These are phyloP conservation scores for Aspergillus asperescens DNA, from an alignment of 495 filamentous ascomycete genomes.

Conservation along the genomic window DNA sequence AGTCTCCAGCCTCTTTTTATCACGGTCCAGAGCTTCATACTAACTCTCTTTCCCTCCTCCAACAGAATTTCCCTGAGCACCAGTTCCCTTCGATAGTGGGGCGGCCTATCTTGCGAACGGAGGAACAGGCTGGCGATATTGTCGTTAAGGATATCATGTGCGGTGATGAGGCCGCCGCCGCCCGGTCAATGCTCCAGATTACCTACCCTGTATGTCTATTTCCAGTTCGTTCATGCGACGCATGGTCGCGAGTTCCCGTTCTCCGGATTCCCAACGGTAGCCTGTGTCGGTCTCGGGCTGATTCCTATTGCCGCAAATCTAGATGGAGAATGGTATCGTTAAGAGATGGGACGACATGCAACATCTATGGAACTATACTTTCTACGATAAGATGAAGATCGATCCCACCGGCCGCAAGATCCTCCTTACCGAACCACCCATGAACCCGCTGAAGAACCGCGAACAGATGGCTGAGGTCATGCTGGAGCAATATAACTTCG, in stretches of 20 bases:
- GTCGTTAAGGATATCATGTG: conserved; percentile 99
- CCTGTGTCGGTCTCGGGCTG: conserved; percentile 16
- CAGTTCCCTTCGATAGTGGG: conserved; percentile 98
- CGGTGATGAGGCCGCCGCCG: conserved; percentile 94
- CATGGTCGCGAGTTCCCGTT: conserved; percentile 18
- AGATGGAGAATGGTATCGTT: conserved; percentile 99
- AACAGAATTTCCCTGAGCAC: conserved; percentile 93
- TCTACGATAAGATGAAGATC: conserved; percentile 91
- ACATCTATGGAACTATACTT: conserved; percentile 98
- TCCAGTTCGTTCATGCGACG: not conserved
- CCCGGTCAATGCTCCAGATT: conserved; percentile 94
- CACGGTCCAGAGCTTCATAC: conserved; percentile 11
- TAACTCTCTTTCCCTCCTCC: conserved; percentile 4
- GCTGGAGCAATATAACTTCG: conserved; percentile 95
- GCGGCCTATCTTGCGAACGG: conserved; percentile 91
- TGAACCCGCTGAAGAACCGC: conserved; percentile 93
- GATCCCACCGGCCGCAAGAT: conserved; percentile 92
- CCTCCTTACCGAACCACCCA: conserved; percentile 93
- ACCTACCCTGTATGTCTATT: conserved; percentile 71
- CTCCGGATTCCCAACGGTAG: conserved; percentile 22
- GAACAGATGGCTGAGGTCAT: conserved; percentile 98
- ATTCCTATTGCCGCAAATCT: conserved; percentile 11
- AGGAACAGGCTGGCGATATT: conserved; percentile 73
- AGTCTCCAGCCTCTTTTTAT: conserved; percentile 19
- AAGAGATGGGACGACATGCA: conserved; percentile 99